phyloP scores from a whole-genome alignment of 1,284 basidiomycete species.

The Moniliophthora roreri region DNA sequence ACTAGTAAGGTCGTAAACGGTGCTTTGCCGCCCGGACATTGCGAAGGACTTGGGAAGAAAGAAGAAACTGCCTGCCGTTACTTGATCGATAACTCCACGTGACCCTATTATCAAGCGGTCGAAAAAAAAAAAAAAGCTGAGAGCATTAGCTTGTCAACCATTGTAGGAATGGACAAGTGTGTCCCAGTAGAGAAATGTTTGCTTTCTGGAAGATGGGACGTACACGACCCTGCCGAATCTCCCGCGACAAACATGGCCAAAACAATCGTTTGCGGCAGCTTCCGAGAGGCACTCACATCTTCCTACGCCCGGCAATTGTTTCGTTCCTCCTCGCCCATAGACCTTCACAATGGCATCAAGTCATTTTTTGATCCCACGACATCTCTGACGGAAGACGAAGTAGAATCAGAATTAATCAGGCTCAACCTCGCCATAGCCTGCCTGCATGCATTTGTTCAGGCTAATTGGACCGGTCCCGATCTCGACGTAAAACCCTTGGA shows the following conservation, averaged over 20 bases:
- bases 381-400: slow-evolving; percentile 23
- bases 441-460: slow-evolving; percentile 89
- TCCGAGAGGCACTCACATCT: slow-evolving; percentile 52
- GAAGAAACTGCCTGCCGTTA: background rate
- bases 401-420: slow-evolving; percentile 49
- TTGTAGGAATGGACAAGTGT: slow-evolving; percentile 23
- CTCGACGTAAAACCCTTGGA: slow-evolving; percentile 63
- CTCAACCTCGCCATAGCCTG: slow-evolving; percentile 76
- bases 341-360: slow-evolving; percentile 28
- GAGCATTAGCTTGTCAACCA: slow-evolving; percentile 16
- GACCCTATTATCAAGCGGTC: background rate
- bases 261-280: slow-evolving; percentile 44
- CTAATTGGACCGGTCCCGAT: slow-evolving; percentile 96
- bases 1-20: slow-evolving; percentile 47
- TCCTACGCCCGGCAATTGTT: slow-evolving; percentile 47
- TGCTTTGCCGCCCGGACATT: slow-evolving; percentile 33
- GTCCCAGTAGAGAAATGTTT: slow-evolving; percentile 48
- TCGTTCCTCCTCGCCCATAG: slow-evolving; percentile 26
- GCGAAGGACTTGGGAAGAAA: background rate
- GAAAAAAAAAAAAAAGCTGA: background rate
- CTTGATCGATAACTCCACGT: background rate
- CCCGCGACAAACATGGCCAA: slow-evolving; percentile 35
- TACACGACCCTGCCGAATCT: slow-evolving; percentile 15
- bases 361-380: slow-evolving; percentile 22
- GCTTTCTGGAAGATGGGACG: slow-evolving; percentile 51